A percentile compares a stretch with the other conserved stretches of the same genome.
Evolutionary conservation across 2,329 filamentous ascomycete species (phyloP).

Genomic region (Chaetothyriales sp.): DNA sequence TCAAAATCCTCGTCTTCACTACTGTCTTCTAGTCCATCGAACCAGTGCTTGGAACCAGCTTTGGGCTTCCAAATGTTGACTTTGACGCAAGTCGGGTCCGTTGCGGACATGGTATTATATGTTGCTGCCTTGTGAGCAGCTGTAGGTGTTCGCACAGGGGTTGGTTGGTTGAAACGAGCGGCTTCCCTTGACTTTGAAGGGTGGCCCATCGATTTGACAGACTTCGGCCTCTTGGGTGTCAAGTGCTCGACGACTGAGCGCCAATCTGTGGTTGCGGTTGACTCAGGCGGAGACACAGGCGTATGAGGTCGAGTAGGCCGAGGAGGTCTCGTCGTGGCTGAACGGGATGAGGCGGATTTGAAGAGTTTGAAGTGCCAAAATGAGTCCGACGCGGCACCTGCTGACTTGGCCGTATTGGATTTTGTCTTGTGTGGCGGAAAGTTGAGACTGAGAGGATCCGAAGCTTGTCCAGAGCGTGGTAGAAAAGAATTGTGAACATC

Average conservation of each 20-base stretch:
- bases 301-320: conserved; percentile 11
- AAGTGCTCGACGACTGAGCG: conserved; percentile 11
- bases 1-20: conserved; percentile 20
- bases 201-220: conserved; percentile 1
- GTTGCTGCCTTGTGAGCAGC: neutral
- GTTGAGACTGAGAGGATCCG: conserved; percentile 28
- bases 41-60: conserved; percentile 20
- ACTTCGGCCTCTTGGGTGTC: neutral
- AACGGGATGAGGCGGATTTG: conserved; percentile 6
- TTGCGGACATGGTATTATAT: neutral
- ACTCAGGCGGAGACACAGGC: conserved; percentile 7
- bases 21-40: conserved; percentile 21
- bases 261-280: conserved; percentile 16
- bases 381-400: conserved; percentile 10
- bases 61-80: conserved; percentile 16
- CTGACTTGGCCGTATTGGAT: conserved; percentile 19
- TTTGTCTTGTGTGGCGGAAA: conserved; percentile 25
- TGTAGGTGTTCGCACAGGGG: no score
- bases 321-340: conserved; percentile 5
- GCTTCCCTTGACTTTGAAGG: neutral
- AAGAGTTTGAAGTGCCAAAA: conserved; percentile 9
- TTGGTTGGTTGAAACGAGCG: neutral
- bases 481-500: conserved; percentile 29
- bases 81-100: conserved; percentile 8
- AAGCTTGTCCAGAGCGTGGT: conserved; percentile 29